phyloP scores from a whole-genome alignment of 305 asterid genomes.

The Solanum hybrid region DNA sequence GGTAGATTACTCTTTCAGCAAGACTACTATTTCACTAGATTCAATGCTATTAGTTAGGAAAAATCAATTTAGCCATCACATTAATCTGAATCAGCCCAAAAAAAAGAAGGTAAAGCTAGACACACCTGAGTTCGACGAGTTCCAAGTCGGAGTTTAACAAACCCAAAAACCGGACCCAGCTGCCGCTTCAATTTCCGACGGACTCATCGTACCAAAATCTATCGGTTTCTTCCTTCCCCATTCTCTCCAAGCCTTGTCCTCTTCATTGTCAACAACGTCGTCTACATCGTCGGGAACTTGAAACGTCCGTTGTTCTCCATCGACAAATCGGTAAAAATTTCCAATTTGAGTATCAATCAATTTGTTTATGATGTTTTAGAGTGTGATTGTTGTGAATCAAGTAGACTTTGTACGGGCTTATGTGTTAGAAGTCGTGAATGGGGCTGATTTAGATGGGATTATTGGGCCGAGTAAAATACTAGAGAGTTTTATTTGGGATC shows the following conservation, averaged over 20 bases:
- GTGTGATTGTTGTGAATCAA: too few relatives aligned
- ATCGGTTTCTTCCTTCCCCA: slow-evolving; percentile 60
- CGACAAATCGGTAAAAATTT: slow-evolving; percentile 21
- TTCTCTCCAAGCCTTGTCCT: slow-evolving; percentile 72
- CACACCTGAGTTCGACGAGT: slow-evolving; percentile 48
- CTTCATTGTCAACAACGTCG: slow-evolving; percentile 86
- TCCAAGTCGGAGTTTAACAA: slow-evolving; percentile 77
- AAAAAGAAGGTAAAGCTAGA: not conserved
- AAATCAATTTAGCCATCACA: not conserved
- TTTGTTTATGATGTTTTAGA: too few relatives aligned
- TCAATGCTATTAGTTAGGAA: not conserved
- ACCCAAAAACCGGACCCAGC: slow-evolving; percentile 73
- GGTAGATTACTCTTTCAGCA: not conserved
- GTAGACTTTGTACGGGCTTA: too few relatives aligned
- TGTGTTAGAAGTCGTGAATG: too few relatives aligned
- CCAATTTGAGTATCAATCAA: slow-evolving; percentile 22
- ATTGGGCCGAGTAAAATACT: too few relatives aligned
- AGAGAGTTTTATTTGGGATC: too few relatives aligned
- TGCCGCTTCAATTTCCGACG: slow-evolving; percentile 53
- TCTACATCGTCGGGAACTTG: slow-evolving; percentile 77
- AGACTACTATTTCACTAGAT: not conserved
- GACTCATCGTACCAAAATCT: slow-evolving; percentile 41
- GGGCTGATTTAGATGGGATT: too few relatives aligned
- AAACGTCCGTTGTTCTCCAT: slow-evolving; percentile 45
- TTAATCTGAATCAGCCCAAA: not conserved